Conservation (phyloP, 441 rosid genomes). For the Iberis amara region DNA sequence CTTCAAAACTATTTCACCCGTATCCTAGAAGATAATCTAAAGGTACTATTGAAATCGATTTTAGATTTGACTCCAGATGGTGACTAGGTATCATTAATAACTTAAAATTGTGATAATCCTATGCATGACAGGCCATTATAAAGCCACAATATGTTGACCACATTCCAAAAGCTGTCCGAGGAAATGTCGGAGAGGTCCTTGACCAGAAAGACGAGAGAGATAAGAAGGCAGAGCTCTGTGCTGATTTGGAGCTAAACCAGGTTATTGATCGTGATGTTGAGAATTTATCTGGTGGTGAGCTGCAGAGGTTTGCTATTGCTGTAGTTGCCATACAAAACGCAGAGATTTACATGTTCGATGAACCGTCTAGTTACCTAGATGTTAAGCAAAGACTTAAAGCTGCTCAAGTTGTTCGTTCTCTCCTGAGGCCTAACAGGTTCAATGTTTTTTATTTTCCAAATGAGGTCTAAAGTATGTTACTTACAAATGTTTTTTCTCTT, state of each 20-base stretch:
- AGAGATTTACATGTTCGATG: slow-evolving; percentile 87
- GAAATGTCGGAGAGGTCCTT: slow-evolving; percentile 71
- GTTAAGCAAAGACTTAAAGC: slow-evolving; percentile 90
- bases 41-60: slow-evolving; percentile 34
- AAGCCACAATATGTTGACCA: slow-evolving; percentile 90
- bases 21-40: slow-evolving; percentile 69
- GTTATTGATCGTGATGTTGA: slow-evolving; percentile 71
- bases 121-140: slow-evolving; percentile 50
- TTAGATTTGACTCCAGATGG: background rate
- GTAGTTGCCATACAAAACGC: slow-evolving; percentile 79
- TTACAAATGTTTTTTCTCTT: background rate
- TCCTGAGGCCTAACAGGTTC: slow-evolving; percentile 73
- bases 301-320: slow-evolving; percentile 87
- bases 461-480: background rate
- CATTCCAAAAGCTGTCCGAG: slow-evolving; percentile 70
- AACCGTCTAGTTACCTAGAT: slow-evolving; percentile 88
- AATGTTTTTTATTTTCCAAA: background rate
- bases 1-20: slow-evolving; percentile 82
- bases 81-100: slow-evolving; percentile 11
- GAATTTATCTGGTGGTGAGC: slow-evolving; percentile 89
- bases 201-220: slow-evolving; percentile 72
- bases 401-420: slow-evolving; percentile 70
- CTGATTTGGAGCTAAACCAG: slow-evolving; percentile 64
- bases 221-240: slow-evolving; percentile 55
- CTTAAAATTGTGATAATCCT: slow-evolving; percentile 7